Conservation (phyloP, 345 rosid genomes). For the Psidium guajava region DNA sequence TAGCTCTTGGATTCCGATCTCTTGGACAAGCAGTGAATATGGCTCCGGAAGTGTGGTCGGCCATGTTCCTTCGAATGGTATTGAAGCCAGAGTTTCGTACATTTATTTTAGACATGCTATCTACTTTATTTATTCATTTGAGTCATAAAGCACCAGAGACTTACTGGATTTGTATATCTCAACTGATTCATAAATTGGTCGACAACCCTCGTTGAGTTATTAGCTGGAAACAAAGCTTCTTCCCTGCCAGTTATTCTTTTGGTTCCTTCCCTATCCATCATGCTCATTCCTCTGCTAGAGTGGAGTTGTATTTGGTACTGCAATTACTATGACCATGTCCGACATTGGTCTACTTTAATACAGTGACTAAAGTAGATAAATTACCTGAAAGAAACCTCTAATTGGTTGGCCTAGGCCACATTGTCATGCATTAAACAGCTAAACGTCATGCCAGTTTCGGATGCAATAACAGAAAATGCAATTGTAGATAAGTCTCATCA, state of each 20-base stretch:
- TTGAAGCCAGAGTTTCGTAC: constrained; percentile 49
- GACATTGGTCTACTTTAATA: not conserved
- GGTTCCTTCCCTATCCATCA: not conserved
- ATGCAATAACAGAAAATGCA: not conserved
- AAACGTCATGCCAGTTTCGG: not conserved
- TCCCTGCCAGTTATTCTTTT: not conserved
- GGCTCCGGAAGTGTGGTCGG: constrained; percentile 78
- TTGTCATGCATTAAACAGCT: not conserved
- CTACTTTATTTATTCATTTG: constrained; percentile 35
- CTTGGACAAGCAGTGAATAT: constrained; percentile 51
- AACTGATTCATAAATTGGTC: constrained; percentile 32
- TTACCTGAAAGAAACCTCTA: not conserved
- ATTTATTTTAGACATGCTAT: constrained; percentile 42
- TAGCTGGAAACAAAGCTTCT: not conserved
- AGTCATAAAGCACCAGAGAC: constrained; percentile 42
- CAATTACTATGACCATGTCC: not conserved
- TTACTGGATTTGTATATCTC: constrained; percentile 51
- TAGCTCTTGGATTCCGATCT: constrained; percentile 42
- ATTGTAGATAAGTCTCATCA: not conserved
- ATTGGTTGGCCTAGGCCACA: not conserved
- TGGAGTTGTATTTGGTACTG: not conserved
- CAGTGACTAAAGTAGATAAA: not conserved
- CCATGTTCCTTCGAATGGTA: constrained; percentile 56
- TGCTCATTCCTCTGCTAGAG: not conserved
- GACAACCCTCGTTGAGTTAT: not conserved